Evolutionary conservation across 2,329 filamentous ascomycete genomes (phyloP), one percentile per base, ranked within the genome.

Genomic region (Calonectria montana): DNA sequence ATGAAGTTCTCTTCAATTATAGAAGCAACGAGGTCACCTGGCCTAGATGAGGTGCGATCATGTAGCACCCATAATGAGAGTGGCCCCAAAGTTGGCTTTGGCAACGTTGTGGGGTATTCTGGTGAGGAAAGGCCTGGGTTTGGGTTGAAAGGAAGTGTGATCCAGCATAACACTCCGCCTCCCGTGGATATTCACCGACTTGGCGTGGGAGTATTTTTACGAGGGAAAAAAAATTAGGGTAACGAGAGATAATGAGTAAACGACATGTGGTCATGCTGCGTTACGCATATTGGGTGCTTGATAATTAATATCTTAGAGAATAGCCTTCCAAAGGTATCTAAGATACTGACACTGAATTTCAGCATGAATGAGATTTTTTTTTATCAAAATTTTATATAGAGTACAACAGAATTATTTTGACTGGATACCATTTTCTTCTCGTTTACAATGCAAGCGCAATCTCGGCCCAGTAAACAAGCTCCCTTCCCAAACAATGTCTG

Each of bases 1-100:
- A 72, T 74, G 68, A 72, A 71, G 12, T 67, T 69, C 1, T 72
- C 73, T 0, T 75, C 71, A 0, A 72, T 76, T 0, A 61, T 76
- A 18, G 67, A 41, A 55, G 67, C 67, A 15, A 57, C 57, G 2
- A 47, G 59, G 18, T 35, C 48, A 12, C 50, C n/a, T 2, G 37
- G 23, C n/a, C 31, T 67, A 1, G 27, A 48, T 5, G 21, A 59
- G 29, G 29, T 37, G 13, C 43, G 15, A 16, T 50, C 61, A 10
- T 48, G 7, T 21, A 23, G 29, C 13, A 5, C 13, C 23, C 13
- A 48, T 12, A 15, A 25, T 35, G 18, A 13, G 3, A 37, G 3
- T 18, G 43, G 43, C 2, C 61, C 45, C 29, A 35, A 23, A 18
- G 15, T 64, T 27, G 62, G 62, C 41, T 25, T 65, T 65, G 62